Base-by-base conservation (phyloP, 225 moss, liverwort and hornwort species). In the Marchantia polymorpha region DNA sequence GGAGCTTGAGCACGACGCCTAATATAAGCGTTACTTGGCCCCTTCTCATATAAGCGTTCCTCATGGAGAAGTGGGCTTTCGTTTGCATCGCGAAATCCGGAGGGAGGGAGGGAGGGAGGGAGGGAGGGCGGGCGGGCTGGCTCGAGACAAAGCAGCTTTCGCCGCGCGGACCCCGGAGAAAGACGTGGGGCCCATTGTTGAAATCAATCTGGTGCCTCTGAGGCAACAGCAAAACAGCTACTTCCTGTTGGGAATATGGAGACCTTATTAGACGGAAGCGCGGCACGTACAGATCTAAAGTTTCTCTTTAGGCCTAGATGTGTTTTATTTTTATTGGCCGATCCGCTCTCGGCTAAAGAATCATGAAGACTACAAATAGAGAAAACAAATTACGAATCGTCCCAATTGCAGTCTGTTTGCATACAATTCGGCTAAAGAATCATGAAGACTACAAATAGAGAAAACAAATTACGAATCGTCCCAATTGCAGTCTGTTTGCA, bases 51-150 rank as follows among this genome's bases (percentile, higher is more conserved):
- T 22, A 23, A 64, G 23, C n/a, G 25, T 20, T 9, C 3, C n/a
- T 64, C 64, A 64, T 64, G 64, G 27, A 64, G 64, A 64, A 64
- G 64, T 64, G 64, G 64, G 67, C 29, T 29, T 67, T 67, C 67
- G 29, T 67, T 67, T 31, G 29, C 30, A 67, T 67, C 67, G 15
- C 29, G 67, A 67, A 30, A 29, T 67, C 67, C 27, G 26, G 10
- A 64, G 11, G 4, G 12, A 12, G 13, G 4, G 12, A 12, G 13
- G 26, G 10, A 64, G 11, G 4, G 12, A 12, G 13, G 26, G 10
- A 64, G 11, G 4, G 12, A 12, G 13, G n/a, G n/a, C n/a, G n/a
- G n/a, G n/a, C n/a, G n/a, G 13, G 6, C 29, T 3, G 19, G 56
- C 19, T 56, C 27, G 30, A 15, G 13, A 67, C 67, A 31, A 65